Evolutionary conservation across 371 early-diverging fungal species (phyloP).

Genomic region (Massospora cicadina): DNA sequence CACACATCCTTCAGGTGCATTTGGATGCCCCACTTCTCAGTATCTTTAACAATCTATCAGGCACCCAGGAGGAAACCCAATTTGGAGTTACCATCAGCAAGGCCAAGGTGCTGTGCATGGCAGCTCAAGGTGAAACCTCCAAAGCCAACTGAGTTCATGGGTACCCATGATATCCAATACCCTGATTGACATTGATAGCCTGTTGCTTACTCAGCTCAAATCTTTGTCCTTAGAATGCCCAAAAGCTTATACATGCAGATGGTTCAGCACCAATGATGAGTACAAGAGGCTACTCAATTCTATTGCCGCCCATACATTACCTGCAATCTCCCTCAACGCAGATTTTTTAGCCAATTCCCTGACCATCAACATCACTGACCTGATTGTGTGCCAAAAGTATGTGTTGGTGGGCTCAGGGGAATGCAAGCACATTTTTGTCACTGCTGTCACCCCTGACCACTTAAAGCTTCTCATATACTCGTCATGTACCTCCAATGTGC

Average conservation of each 20-base stretch:
- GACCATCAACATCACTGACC: constrained; percentile 63
- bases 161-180: background rate
- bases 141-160: background rate
- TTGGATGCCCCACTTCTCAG: constrained; percentile 58
- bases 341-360: constrained; percentile 52
- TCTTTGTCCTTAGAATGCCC: constrained; percentile 31
- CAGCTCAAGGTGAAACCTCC: background rate
- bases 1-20: constrained; percentile 67
- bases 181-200: background rate
- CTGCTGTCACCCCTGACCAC: constrained; percentile 48
- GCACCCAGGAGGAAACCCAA: constrained; percentile 47
- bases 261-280: constrained; percentile 25
- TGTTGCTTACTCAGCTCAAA: constrained; percentile 7
- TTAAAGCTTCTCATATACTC: constrained; percentile 40
- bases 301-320: constrained; percentile 81
- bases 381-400: constrained; percentile 62
- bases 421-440: constrained; percentile 38
- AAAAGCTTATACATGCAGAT: constrained; percentile 38
- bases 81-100: constrained; percentile 35
- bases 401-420: constrained; percentile 57
- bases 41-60: constrained; percentile 55
- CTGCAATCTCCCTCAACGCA: no score
- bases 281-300: constrained; percentile 83
- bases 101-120: constrained; percentile 16
- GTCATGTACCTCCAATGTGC: constrained; percentile 39